Base-by-base conservation (phyloP, 305 asterid genomes). In the Salvia sclarea region DNA sequence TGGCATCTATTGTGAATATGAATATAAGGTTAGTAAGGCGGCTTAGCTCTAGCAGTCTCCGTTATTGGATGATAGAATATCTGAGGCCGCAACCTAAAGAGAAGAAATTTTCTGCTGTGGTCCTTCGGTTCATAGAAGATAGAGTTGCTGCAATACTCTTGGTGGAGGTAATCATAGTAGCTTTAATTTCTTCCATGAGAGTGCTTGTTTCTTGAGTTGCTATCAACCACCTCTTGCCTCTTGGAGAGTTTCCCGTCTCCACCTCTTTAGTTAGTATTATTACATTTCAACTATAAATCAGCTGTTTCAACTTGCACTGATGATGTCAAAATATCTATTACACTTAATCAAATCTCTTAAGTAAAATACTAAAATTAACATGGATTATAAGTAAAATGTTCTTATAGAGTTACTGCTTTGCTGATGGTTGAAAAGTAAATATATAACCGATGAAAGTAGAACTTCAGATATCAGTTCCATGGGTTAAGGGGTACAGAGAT, bases 61-160 rank as follows among this genome's bases (percentile, higher is more conserved):
- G 96, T 28, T 93, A 93, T 75, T 93, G 98, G 98, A 81, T 84
- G 64, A 75, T 93, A 72, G 96, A 91, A 79, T 91, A 89, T 72
- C 75, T 91, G 82, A 89, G 97, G 76, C 83, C 79, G 74, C 92
- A 91, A 71, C 91, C 99, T 1, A 88, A 80, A 75, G 85, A 64
- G 22, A 81, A 45, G 71, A 80, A 67, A 61, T 89, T 84, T 77
- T 82, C 84, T 57, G 96, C 93, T 60, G 78, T 94, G 81, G 89
- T 91, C 77, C 96, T 94, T 68, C 87, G 88, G 53, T 91, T 90
- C 82, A 82, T 90, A 77, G 90, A 93, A 82, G 98, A 90, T 69
- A 85, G 98, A 79, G 75, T 71, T 66, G 98, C 96, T 20, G 89
- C 96, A 31, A 70, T 94, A 80, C 86, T 94, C 69, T 74, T 94